phyloP scores from a whole-genome alignment of 768 basidiomycete genomes.

The Dentipellis fragilis region DNA sequence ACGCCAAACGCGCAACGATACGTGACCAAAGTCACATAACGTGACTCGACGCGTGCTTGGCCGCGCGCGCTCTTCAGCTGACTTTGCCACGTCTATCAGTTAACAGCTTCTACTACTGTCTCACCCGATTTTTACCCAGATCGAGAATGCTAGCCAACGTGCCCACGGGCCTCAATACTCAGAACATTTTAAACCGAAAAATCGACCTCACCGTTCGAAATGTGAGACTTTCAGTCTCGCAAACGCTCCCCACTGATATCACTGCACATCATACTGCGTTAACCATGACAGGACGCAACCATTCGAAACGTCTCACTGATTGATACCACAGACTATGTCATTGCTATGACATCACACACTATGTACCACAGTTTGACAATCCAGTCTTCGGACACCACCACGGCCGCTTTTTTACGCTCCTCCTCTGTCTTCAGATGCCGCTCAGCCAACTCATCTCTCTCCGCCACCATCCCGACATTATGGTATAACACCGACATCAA shows the following conservation, averaged over 20 bases:
- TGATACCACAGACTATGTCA: conserved; percentile 7
- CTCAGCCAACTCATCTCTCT: conserved; percentile 45
- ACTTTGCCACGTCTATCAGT: too few relatives aligned
- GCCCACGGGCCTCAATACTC: too few relatives aligned
- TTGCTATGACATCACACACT: conserved; percentile 48
- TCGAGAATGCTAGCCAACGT: too few relatives aligned
- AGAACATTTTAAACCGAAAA: too few relatives aligned
- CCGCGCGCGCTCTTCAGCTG: too few relatives aligned
- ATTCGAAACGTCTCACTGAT: conserved; percentile 26
- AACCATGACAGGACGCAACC: too few relatives aligned
- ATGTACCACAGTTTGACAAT: conserved; percentile 45
- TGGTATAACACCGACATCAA: conserved; percentile 61
- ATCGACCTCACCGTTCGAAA: too few relatives aligned
- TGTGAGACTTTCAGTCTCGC: too few relatives aligned
- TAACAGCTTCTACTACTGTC: too few relatives aligned
- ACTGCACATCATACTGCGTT: too few relatives aligned
- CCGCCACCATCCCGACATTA: conserved; percentile 44
- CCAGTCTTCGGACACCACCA: conserved; percentile 38
- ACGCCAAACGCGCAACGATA: background rate
- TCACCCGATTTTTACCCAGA: too few relatives aligned
- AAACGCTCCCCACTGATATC: too few relatives aligned
- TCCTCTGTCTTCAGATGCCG: conserved; percentile 38
- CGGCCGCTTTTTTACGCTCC: conserved; percentile 31
- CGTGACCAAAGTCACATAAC: conserved; percentile 1
- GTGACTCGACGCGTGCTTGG: conserved; percentile 10